A percentile compares a stretch with the other conserved stretches of the same genome.
Conservation (phyloP, 768 basidiomycete genomes). For the Lyophyllum semitale region DNA sequence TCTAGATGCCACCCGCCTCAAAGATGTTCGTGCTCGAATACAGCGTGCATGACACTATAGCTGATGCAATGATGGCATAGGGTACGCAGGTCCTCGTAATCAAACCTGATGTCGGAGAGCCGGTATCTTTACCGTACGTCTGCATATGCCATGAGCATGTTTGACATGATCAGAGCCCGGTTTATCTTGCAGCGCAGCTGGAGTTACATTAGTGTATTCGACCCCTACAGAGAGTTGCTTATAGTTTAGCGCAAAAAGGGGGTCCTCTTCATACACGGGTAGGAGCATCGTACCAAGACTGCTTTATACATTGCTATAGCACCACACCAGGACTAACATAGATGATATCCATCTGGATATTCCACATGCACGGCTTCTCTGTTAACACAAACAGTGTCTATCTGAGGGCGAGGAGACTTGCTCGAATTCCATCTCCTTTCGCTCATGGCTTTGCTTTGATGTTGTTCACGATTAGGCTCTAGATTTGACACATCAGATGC, state of each 20-base stretch:
- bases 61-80: slow-evolving; percentile 8
- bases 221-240: not conserved
- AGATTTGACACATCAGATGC: slow-evolving; percentile 15
- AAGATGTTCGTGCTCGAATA: slow-evolving; percentile 16
- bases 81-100: slow-evolving; percentile 23
- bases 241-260: not conserved
- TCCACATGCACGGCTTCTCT: not conserved
- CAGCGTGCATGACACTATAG: not conserved
- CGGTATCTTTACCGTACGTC: slow-evolving; percentile 25
- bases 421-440: not conserved
- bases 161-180: not conserved
- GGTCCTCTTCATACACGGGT: not conserved
- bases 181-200: slow-evolving; percentile 18
- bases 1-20: slow-evolving; percentile 11
- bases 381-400: not conserved
- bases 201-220: slow-evolving; percentile 19
- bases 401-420: not conserved
- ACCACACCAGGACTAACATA: no score
- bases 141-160: not conserved
- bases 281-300: not conserved
- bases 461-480: slow-evolving; percentile 78
- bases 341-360: no score
- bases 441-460: slow-evolving; percentile 58
- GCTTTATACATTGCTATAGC: no score
- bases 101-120: slow-evolving; percentile 19